Percentiles rank a stretch among this genome's conserved stretches.
Conservation (phyloP, 352 stramenopile species). For the Pythium coloratum region DNA sequence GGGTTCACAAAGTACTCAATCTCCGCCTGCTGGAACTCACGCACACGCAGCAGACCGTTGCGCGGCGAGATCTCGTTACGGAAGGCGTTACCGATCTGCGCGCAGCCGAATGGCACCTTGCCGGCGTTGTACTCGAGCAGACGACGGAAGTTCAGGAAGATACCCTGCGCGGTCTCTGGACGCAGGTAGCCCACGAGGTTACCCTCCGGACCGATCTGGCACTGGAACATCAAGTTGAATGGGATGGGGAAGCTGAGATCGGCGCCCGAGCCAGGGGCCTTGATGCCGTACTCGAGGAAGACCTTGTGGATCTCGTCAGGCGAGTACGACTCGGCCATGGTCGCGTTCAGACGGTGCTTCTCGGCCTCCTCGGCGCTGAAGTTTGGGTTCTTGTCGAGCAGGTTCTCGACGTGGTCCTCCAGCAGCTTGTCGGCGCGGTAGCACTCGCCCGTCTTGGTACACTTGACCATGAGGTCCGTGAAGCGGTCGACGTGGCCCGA, state of each 20-base stretch:
- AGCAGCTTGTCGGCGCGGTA: constrained; percentile 99
- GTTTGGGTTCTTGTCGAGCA: constrained; percentile 91
- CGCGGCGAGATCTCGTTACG: constrained; percentile 97
- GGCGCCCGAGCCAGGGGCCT: constrained; percentile 89
- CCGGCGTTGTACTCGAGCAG: constrained; percentile 98
- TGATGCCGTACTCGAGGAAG: constrained; percentile 94
- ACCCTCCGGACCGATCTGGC: constrained; percentile 97
- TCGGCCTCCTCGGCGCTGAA: constrained; percentile 84
- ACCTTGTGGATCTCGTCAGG: constrained; percentile 96
- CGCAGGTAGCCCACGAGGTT: constrained; percentile 96
- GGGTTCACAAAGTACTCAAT: constrained; percentile 99
- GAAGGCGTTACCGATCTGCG: constrained; percentile 89
- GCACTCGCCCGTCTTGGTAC: constrained; percentile 96
- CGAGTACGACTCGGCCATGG: constrained; percentile 97
- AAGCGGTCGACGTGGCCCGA: constrained; percentile 99
- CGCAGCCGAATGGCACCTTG: constrained; percentile 87
- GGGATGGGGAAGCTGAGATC: constrained; percentile 95
- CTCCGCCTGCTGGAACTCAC: constrained; percentile 99
- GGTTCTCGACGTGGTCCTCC: constrained; percentile 98
- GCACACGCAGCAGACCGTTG: constrained; percentile 95
- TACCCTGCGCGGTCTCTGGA: constrained; percentile 98
- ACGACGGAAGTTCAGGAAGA: constrained; percentile 99
- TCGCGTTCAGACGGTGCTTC: constrained; percentile 92
- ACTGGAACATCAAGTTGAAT: constrained; percentile 99
- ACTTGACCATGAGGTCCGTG: constrained; percentile 99